A percentile compares a stretch with the other conserved stretches of the same genome.
Evolutionary conservation across 257 asterid genomes (phyloP).

Genomic region (Solanum medicagineum): DNA sequence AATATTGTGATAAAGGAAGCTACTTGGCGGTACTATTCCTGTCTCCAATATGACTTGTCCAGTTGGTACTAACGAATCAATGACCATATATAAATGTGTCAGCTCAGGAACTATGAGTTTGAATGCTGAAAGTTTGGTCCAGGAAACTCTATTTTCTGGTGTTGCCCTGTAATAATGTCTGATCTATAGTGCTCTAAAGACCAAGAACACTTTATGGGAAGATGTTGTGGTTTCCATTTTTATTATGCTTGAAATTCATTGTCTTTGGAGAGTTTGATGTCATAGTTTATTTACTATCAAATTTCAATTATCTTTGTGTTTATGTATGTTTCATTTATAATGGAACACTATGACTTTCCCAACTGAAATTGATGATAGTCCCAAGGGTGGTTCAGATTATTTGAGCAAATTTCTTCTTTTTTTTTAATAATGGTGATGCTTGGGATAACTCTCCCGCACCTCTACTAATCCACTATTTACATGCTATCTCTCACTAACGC

Average conservation of each 20-base stretch:
- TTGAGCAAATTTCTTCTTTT: not conserved
- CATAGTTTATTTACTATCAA: not conserved
- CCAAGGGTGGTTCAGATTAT: not conserved
- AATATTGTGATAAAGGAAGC: not conserved
- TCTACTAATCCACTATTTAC: not conserved
- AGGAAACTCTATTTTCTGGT: not conserved
- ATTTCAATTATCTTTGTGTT: not conserved
- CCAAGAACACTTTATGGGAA: not conserved
- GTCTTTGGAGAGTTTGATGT: not conserved
- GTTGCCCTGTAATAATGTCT: not conserved
- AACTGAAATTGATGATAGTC: not conserved
- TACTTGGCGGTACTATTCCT: not conserved
- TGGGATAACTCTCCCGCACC: not conserved
- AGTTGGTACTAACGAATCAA: not conserved
- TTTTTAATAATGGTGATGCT: not conserved
- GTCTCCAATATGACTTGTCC: not conserved
- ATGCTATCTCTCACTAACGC: not conserved
- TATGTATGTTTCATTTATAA: not conserved
- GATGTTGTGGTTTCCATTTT: not conserved
- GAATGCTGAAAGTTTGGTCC: not conserved
- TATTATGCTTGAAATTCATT: not conserved
- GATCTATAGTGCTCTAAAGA: not conserved
- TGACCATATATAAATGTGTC: not conserved
- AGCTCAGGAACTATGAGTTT: not conserved
- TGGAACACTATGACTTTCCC: not conserved